These are phyloP conservation scores for Remersonia thermophila DNA, from an alignment of 2,329 filamentous ascomycete genomes.

Conservation along the genomic window DNA sequence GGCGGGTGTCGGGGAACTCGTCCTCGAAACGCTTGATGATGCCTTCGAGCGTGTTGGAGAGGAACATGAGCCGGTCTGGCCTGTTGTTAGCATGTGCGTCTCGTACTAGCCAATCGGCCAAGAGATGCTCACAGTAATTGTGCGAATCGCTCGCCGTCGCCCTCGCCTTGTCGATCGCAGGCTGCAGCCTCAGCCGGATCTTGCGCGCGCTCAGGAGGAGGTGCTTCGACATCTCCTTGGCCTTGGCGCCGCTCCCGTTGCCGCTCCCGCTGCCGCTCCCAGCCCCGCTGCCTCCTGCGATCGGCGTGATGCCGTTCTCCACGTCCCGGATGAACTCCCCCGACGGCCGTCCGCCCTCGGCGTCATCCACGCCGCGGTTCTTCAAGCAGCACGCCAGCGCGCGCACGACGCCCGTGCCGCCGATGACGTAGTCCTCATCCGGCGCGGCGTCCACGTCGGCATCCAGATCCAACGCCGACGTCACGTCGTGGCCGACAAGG, in stretches of 20 bases:
- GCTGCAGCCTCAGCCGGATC: conserved; percentile 71
- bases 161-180: conserved; percentile 64
- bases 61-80: conserved; percentile 66
- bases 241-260: conserved; percentile 50
- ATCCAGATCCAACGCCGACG: conserved; percentile 35
- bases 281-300: conserved; percentile 14
- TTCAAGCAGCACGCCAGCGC: conserved; percentile 82
- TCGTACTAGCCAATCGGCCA: not conserved
- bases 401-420: conserved; percentile 89
- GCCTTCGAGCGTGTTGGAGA: conserved; percentile 75
- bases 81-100: conserved; percentile 16
- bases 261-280: conserved; percentile 21
- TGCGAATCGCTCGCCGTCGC: conserved; percentile 54
- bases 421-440: conserved; percentile 91
- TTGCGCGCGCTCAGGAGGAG: conserved; percentile 77
- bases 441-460: conserved; percentile 59
- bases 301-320: conserved; percentile 34
- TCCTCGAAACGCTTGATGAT: conserved; percentile 96
- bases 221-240: conserved; percentile 88
- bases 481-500: conserved; percentile 60
- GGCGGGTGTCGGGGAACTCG: conserved; percentile 82
- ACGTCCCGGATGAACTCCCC: conserved; percentile 41
- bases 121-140: conserved; percentile 55
- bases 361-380: conserved; percentile 50
- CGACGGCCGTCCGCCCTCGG: conserved; percentile 39